Evolutionary conservation across 2,329 filamentous ascomycete species (phyloP), one percentile per base, ranked within the genome.

Genomic region (Ramularia endophylla): DNA sequence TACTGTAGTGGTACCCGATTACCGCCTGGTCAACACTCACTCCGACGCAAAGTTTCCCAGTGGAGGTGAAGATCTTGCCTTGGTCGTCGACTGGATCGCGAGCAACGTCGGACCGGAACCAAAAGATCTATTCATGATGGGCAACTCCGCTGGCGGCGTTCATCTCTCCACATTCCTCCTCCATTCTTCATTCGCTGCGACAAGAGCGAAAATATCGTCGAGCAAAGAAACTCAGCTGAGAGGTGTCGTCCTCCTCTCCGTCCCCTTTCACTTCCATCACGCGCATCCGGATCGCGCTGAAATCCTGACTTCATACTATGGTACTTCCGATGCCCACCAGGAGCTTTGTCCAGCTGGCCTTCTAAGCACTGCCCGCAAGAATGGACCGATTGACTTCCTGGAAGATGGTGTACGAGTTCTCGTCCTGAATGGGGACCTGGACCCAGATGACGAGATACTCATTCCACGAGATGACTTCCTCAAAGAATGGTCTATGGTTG

Each of bases 111-210:
- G 59, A 1, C 51, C 52, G 9, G 56, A 51, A 18, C 52, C 50
- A 3, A 51, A 63, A 19, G 59, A 68, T 40, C 35, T 69, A 1
- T 63, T 62, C 41, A 38, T 67, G 9, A 52, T 68, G 50, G 66
- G 66, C 0, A 68, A 68, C 43, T 68, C 65, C 3, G 65, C 65
- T 2, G 66, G 66, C 7, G 65, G 64, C 16, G 57, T 66, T 7
- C 64, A 69, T 38, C 41, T 59, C 15, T 40, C 59, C 1, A 68
- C 65, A 1, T 68, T 62, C 36, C 51, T 67, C 13, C 50, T 68
- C 2, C 40, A 61, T 9, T 30, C 57, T 8, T 40, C 36, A 8
- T 55, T 53, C 36, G 40, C 41, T 4, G 33, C 33, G 6, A 53
- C 54, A 4, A 40, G 55, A 38, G 38, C 37, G 13, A 47, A 44